phyloP scores from a whole-genome alignment of 2,329 filamentous ascomycete species.

The Magnaporthiopsis rhizophila region DNA sequence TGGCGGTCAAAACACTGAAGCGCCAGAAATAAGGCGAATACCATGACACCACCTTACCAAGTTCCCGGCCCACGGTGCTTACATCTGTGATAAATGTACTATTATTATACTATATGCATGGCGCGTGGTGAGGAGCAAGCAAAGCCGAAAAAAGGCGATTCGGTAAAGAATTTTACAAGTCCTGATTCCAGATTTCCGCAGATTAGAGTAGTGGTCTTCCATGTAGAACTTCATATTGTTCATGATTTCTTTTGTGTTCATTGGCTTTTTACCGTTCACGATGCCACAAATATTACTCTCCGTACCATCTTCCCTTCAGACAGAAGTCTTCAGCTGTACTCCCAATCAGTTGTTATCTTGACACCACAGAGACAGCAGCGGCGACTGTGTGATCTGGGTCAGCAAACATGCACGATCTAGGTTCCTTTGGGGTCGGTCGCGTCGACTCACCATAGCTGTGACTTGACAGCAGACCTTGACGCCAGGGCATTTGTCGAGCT shows the following conservation, averaged over 20 bases:
- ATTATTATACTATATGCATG: constrained; percentile 2
- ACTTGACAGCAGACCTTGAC: constrained; percentile 24
- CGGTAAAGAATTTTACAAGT: background rate
- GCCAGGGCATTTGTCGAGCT: constrained; percentile 18
- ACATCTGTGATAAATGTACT: background rate
- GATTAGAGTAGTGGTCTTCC: background rate
- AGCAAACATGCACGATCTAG: background rate
- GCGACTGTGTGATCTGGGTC: constrained; percentile 16
- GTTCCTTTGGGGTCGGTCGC: constrained; percentile 9
- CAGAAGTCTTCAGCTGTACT: background rate
- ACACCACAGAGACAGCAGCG: constrained; percentile 23
- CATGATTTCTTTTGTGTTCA: background rate
- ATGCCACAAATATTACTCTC: background rate
- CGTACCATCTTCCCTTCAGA: background rate
- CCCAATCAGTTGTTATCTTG: constrained; percentile 9
- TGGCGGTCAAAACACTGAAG: constrained; percentile 88
- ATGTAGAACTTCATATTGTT: too few species aligned
- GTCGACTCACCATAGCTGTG: constrained; percentile 18
- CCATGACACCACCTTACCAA: background rate
- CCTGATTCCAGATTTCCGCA: background rate
- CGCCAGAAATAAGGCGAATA: constrained; percentile 63
- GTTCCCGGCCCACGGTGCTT: background rate
- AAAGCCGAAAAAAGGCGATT: background rate
- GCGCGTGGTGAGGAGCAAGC: background rate
- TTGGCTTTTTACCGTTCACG: background rate